Evolutionary conservation across 805 yeast species (phyloP).

Genomic region (Ogataea nitratoaversa): DNA sequence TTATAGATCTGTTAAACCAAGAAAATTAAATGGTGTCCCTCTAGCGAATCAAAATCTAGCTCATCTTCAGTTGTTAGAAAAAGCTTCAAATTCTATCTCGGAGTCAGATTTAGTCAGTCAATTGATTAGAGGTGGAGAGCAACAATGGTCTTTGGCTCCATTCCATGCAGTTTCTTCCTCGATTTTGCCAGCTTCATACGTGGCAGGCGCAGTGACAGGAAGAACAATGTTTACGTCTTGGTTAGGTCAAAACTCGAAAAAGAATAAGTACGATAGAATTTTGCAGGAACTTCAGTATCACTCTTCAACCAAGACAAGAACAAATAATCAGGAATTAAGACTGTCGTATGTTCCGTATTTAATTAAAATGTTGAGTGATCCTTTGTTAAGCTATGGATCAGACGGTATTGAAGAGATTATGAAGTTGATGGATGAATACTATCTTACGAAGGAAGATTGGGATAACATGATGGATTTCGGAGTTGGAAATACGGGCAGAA

Average conservation of each 20-base stretch:
- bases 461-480: slow-evolving; percentile 81
- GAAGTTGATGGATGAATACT: slow-evolving; percentile 77
- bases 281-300: slow-evolving; percentile 88
- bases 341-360: slow-evolving; percentile 70
- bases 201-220: slow-evolving; percentile 67
- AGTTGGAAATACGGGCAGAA: slow-evolving; percentile 49
- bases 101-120: slow-evolving; percentile 77
- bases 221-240: slow-evolving; percentile 78
- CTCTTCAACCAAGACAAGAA: slow-evolving; percentile 72
- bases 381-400: slow-evolving; percentile 50
- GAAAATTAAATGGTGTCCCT: slow-evolving; percentile 17
- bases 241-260: slow-evolving; percentile 87
- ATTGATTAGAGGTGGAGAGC: slow-evolving; percentile 83
- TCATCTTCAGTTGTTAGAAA: slow-evolving; percentile 60
- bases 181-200: slow-evolving; percentile 69
- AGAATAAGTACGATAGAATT: slow-evolving; percentile 69
- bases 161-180: slow-evolving; percentile 85
- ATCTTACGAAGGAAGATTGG: slow-evolving; percentile 87
- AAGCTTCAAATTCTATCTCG: slow-evolving; percentile 87
- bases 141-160: slow-evolving; percentile 91
- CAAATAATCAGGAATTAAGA: slow-evolving; percentile 71
- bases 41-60: slow-evolving; percentile 37
- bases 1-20: slow-evolving; percentile 66
- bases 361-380: slow-evolving; percentile 51
- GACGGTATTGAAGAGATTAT: slow-evolving; percentile 67